Evolutionary conservation across 2,329 filamentous ascomycete species (phyloP), one percentile per base, ranked within the genome.

Genomic region (Paraphaeosphaeria sporulosa): DNA sequence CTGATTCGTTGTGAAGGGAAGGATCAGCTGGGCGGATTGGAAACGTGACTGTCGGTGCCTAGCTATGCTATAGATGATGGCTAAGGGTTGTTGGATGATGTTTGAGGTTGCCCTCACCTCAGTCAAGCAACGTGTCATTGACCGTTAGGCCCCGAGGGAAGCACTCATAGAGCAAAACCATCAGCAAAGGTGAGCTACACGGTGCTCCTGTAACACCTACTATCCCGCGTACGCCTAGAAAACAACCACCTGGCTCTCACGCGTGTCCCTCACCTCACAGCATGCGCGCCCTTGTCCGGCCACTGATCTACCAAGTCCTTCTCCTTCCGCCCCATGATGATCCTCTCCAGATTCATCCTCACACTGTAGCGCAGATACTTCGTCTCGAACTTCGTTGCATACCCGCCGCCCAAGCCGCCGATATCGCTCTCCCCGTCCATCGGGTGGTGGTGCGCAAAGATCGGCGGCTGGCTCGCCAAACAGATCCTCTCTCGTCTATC

Each of bases 281-380:
- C 55, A 52, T 57, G 55, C 25, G 49, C 59, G 6, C 59, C 59
- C 57, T 66, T 62, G 61, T 74, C 68, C 32, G 71, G 71, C 71
- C 71, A 74, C 63, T 74, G 71, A 65, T 74, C 71, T 43, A 64
- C 65, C 60, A 71, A 60, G 43, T 65, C 66, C 59, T 61, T 65
- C 32, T 59, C 62, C 42, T 25, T 53, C n/a, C 21, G 48, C 10
- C 68, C 68, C 46, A 63, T 50, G 40, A 74, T 66, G 57, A 74
- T 61, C 54, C 57, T 60, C 62, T 72, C 69, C 50, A 74, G 57
- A 64, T 74, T 74, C 71, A 74, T 74, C 59, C 71, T 58, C 40
- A 74, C 71, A 64, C 71, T 74, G 54, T 69, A 64, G 56, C 70
- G 60, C 63, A 74, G 53, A 67, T 73, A 74, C 61, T 73, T 73